A percentile compares a stretch with the other conserved stretches of the same genome.
phyloP scores from a whole-genome alignment of 176 grass and related monocot species.

The Hordeum vulgare region MorexV3_pseudomolecules_assembly NC_058518.1:405543301-405543800 shows the following conservation, averaged over 20 bases:
- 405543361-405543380: neutral
- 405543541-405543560: neutral
- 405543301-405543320: conserved; percentile 98
- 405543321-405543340: conserved; percentile 80
- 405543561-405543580: neutral
- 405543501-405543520: neutral
- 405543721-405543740: neutral
- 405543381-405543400: conserved; percentile 1
- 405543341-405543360: neutral
- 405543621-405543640: neutral
- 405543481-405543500: neutral
- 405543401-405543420: neutral
- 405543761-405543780: conserved; percentile 11
- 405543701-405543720: neutral
- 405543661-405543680: neutral
- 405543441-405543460: neutral
- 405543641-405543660: neutral
- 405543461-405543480: neutral
- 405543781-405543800: neutral
- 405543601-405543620: neutral
- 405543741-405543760: neutral
- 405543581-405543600: neutral
- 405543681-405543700: neutral
- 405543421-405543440: neutral
- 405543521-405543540: neutral